A percentile compares a stretch with the other conserved stretches of the same genome.
phyloP scores from a whole-genome alignment of 2,329 filamentous ascomycete species.

The Blastomyces gilchristii region DNA sequence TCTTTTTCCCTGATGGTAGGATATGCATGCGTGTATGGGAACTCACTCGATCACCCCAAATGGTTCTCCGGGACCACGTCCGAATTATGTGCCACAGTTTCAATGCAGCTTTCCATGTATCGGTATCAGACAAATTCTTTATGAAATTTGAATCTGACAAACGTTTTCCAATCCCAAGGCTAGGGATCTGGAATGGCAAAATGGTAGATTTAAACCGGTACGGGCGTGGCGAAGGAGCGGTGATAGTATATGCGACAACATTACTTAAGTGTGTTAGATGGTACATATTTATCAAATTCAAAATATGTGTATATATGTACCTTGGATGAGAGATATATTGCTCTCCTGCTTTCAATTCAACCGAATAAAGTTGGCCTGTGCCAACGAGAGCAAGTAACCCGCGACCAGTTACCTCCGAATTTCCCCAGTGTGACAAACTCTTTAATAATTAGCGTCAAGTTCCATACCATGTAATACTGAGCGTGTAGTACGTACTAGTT shows the following conservation, averaged over 20 bases:
- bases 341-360: conserved; percentile 70
- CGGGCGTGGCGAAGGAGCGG: conserved; percentile 61
- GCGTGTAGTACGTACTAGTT: conserved; percentile 43
- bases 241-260: conserved; percentile 79
- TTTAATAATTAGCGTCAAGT: conserved; percentile 33
- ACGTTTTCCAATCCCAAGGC: conserved; percentile 50
- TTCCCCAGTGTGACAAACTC: conserved; percentile 81
- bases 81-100: conserved; percentile 58
- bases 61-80: conserved; percentile 66
- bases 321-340: conserved; percentile 82
- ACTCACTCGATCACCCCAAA: conserved; percentile 78
- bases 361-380: conserved; percentile 79
- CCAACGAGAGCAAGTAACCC: conserved; percentile 77
- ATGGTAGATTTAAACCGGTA: conserved; percentile 76
- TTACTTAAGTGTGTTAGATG: conserved; percentile 44
- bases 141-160: conserved; percentile 65
- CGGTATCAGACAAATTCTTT: conserved; percentile 58
- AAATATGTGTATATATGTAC: conserved; percentile 24
- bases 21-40: neutral
- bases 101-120: conserved; percentile 60
- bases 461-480: neutral
- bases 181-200: conserved; percentile 68
- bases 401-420: conserved; percentile 74
- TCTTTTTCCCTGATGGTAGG: neutral
- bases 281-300: neutral